Percentiles rank a stretch among this genome's conserved stretches.
Evolutionary conservation across 192 early-diverging fungal species (phyloP).

Genomic region (Coemansia sp.): DNA sequence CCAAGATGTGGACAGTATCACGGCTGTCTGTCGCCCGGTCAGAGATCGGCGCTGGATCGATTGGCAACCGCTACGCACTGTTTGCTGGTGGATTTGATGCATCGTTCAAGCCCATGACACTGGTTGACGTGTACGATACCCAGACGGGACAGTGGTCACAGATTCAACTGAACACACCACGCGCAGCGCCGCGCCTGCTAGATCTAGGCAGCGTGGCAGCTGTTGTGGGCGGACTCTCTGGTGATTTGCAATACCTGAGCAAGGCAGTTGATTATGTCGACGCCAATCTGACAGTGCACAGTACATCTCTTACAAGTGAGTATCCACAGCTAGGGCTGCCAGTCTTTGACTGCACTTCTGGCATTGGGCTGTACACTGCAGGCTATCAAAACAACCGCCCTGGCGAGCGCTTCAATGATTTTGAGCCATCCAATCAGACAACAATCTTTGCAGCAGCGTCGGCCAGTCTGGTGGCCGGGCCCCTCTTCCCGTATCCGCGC

Average conservation of each 20-base stretch:
- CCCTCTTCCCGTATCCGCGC: conserved; percentile 40
- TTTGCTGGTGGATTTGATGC: conserved; percentile 53
- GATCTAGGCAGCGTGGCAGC: conserved; percentile 30
- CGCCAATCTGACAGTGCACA: conserved; percentile 14
- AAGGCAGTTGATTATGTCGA: conserved; percentile 42
- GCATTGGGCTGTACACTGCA: conserved; percentile 32
- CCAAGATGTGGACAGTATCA: conserved; percentile 35
- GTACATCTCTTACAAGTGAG: conserved; percentile 11
- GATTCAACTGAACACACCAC: conserved; percentile 20
- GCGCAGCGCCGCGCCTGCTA: conserved; percentile 36
- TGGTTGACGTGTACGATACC: conserved; percentile 52
- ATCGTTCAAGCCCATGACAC: conserved; percentile 27
- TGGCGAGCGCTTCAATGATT: conserved; percentile 54
- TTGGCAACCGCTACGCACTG: conserved; percentile 44
- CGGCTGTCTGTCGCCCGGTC: conserved; percentile 35
- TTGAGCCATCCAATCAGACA: conserved; percentile 46
- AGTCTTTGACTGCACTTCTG: conserved; percentile 16
- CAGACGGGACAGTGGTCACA: conserved; percentile 36
- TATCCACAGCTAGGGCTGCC: conserved; percentile 49
- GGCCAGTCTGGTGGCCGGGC: conserved; percentile 11
- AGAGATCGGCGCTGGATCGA: conserved; percentile 37
- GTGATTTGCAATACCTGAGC: conserved; percentile 53
- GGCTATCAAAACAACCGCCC: conserved; percentile 52
- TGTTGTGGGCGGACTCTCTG: conserved; percentile 45
- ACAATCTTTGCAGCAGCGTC: conserved; percentile 17